Base-by-base conservation (phyloP, 2,329 filamentous ascomycete species). In the Samsoniella hepiali region DNA sequence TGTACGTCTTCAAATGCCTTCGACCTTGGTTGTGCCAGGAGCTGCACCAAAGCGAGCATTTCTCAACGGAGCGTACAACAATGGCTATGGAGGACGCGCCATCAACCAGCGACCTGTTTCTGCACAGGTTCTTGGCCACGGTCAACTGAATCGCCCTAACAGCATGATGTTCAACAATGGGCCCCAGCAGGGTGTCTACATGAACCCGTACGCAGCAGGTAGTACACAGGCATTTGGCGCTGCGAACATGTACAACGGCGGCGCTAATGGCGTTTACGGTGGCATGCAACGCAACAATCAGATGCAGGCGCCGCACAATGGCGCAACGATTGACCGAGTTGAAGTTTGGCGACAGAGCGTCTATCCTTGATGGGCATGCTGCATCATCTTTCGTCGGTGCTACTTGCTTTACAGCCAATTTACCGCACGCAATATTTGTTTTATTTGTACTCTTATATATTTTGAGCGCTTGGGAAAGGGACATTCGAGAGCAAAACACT, bases 1-100 rank as follows among this genome's bases (percentile, higher is more conserved):
- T 1, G 70, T 84, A 64, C 75, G 82, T 45, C 73, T 71, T 34
- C 81, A 84, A 69, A 82, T 85, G 78, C 82, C 83, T 1, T 73
- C 75, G 2, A 74, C 67, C 15, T 65, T 83, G 11, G 70, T 69
- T 10, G 67, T 68, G 2, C 68, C 76, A 1, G 67, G 67, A n/a
- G 62, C 70, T 60, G 69, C 72, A 29, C 73, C 72, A 34, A 70
- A 78, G 0, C 79, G 81, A 36, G 83, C 81, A 0, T 86, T 77
- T 69, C 76, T 78, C 66, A 77, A 79, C 27, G 84, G 84, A 3
- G 74, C 75, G n/a, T 86, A 82, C 69, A 86, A 86, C 67, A 81
- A 85, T 59, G 82, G 82, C 1, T 72, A 69, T 15, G 82, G 77
- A 5, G 82, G 82, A 64, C 56, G 71, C 68, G 6, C 62, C 64